Base-by-base conservation (phyloP, 495 filamentous ascomycete genomes). In the Podospora bellae-mahoneyi region DNA sequence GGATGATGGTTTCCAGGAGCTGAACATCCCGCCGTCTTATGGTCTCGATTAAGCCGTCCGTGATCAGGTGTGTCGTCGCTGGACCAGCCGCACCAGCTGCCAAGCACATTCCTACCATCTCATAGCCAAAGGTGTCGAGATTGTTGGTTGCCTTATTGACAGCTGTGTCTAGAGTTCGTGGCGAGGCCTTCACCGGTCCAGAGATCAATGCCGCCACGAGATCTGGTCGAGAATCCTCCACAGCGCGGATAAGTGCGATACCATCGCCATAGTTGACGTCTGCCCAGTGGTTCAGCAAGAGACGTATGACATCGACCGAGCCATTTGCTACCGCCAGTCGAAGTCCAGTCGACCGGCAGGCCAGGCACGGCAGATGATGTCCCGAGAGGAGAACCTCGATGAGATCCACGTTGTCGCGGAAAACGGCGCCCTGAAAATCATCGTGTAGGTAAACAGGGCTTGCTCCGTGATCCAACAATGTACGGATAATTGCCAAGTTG, bases 191-290 rank as follows among this genome's bases (percentile, higher is more conserved):
- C 4, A 76, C 71, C 2, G 74, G 60, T 3, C 73, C 76, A 0
- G 72, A 76, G 26, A 76, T 60, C 44, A 77, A 64, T 1, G 65
- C 54, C 5, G 67, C 66, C 13, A 77, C 75, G 9, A 76, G 34
- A 53, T 76, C 75, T 0, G 72, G 70, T 10, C 74, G 69, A 4
- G 58, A 63, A 2, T 67, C 62, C 26, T 76, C 74, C 7, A 76
- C 75, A 5, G 74, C 75, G n/a, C 61, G 57, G 16, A 72, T 55
- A 28, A 77, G 60, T 2, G 75, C 74, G 9, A 64, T 53, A 13
- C 67, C 75, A 44, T 69, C 60, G 2, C 74, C 65, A 34, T 77
- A 72, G 34, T 77, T 77, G 56, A 77, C 69, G 56, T 77, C 75
- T 15, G 69, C 75, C 70, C 75, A 74, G 28, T 68, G 67, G 5